phyloP scores from a whole-genome alignment of 148 eudicot species.

The Arctostaphylos glauca region DNA sequence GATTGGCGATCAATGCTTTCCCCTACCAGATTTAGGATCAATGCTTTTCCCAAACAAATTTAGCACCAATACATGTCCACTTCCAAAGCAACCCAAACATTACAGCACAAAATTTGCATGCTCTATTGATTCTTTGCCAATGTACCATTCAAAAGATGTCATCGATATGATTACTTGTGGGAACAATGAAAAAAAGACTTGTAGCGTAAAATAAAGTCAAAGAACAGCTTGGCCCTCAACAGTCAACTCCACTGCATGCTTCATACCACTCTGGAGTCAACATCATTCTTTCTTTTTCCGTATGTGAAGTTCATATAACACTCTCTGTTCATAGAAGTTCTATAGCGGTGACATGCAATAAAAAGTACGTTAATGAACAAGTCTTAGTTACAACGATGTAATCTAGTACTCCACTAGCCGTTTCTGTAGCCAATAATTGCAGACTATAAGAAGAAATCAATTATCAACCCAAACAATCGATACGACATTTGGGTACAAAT shows the following conservation, averaged over 20 bases:
- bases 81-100: constrained; percentile 6
- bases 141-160: background rate
- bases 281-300: background rate
- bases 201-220: background rate
- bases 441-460: background rate
- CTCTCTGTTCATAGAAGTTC: background rate
- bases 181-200: background rate
- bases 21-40: background rate
- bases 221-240: background rate
- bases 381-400: background rate
- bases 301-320: no score
- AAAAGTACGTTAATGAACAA: background rate
- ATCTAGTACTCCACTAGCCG: background rate
- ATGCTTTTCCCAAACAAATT: background rate
- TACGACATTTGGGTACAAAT: background rate
- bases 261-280: background rate
- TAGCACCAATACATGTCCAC: background rate
- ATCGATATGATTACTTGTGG: background rate
- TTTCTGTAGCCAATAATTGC: constrained; percentile 12
- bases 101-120: background rate
- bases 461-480: background rate
- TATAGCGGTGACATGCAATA: background rate
- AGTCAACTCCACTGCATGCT: background rate
- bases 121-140: background rate
- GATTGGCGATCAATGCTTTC: background rate